Conservation (phyloP, 2,329 filamentous ascomycete genomes). For the Calonectria ilicicola region DNA sequence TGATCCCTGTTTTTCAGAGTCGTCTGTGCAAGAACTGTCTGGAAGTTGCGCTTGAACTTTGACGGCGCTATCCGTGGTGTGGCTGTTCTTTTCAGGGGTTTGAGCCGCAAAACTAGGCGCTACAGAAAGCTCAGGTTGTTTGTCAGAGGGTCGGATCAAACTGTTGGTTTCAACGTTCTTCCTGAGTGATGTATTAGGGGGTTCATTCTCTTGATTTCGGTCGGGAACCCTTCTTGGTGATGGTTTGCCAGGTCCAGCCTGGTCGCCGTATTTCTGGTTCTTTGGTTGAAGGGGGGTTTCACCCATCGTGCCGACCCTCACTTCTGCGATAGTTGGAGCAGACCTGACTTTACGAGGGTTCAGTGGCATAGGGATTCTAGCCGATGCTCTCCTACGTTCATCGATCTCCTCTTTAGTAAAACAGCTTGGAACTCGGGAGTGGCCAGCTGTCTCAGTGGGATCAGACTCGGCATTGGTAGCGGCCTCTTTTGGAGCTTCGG, state of each 20-base stretch:
- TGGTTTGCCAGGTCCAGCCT: slow-evolving; percentile 18
- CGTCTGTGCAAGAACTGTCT: background rate
- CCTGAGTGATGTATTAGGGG: slow-evolving; percentile 14
- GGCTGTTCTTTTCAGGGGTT: background rate
- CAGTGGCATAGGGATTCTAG: slow-evolving; percentile 50
- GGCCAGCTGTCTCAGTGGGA: background rate
- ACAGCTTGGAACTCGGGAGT: slow-evolving; percentile 29
- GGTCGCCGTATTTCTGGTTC: slow-evolving; percentile 14
- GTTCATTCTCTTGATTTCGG: slow-evolving; percentile 6
- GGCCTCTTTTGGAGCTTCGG: background rate
- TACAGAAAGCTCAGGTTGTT: background rate
- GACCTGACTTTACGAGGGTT: slow-evolving; percentile 34
- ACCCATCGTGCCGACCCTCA: background rate
- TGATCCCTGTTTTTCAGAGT: background rate
- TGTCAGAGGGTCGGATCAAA: background rate
- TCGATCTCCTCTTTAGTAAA: slow-evolving; percentile 49
- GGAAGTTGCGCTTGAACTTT: too few relatives aligned
- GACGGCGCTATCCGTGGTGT: background rate
- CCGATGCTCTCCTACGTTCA: slow-evolving; percentile 46
- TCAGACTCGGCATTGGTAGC: background rate
- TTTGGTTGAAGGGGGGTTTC: background rate
- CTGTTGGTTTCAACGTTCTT: background rate
- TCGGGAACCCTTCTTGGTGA: background rate
- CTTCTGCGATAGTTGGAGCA: slow-evolving; percentile 13
- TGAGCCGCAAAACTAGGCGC: too few relatives aligned